Evolutionary conservation across 2,329 filamentous ascomycete species (phyloP), one percentile per base, ranked within the genome.

Genomic region (Curvularia verruculosa): DNA sequence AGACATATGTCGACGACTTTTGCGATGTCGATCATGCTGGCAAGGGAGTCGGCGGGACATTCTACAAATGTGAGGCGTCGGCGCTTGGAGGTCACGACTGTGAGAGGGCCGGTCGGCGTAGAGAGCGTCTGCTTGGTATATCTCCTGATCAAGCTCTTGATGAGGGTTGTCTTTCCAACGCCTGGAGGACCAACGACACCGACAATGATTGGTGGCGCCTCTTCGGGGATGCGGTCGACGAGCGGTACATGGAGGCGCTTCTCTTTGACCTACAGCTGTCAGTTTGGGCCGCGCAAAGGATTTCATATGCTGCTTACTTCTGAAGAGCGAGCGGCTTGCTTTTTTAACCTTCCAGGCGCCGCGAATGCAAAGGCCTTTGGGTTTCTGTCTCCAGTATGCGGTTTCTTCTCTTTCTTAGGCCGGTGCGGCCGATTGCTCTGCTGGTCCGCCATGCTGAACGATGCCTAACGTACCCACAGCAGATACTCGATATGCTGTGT

Each of bases 1-100:
- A 99, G 83, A 5, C 98, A 91, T 69, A 99, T 97, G 75, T 99
- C 95, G 18, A 96, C 95, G 41, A 99, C 91, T 79, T 99, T 99
- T 58, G 95, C 91, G 54, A 97, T 85, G 77, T 99, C 95, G 63
- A 99, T 93, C 91, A 98, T 97, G 65, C 91, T 90, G 61, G 96
- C 93, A 52, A 99, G 85, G 68, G 95, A 92, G 73, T 98, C 85
- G 60, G 85, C 94, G n/a, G 96, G 93, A 72, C 92, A 96, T 85
- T 99, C 95, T 72, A 99, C 80, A 75, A 99, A 97, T 0, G 95
- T 99, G 47, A 99, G 84, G 36, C 95, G 88, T 75, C 96, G 89
- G 71, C 94, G 90, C 81, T 98, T 99, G 56, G 93, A 96, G 0
- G 95, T 98, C 45, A 99, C 93, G 48, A 99, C 90, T 1, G 96